Conservation (phyloP, 2,329 filamentous ascomycete species). For the Rhynchosporium secalis region DNA sequence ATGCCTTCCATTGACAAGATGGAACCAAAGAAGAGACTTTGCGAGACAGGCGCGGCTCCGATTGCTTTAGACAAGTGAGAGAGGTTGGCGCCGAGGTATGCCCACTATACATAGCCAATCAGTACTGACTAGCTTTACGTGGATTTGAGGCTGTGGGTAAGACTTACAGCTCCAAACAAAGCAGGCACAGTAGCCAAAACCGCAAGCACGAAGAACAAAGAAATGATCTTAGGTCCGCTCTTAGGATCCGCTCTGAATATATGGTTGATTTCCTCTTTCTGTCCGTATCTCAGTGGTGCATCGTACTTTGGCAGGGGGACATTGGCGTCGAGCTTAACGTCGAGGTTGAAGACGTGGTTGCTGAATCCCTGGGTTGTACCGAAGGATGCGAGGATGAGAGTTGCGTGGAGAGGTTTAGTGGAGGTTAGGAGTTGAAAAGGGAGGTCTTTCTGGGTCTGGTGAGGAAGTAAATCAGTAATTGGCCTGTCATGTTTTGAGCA, state of each 20-base stretch:
- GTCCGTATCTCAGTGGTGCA: constrained; percentile 77
- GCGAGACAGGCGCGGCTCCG: constrained; percentile 73
- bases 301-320: constrained; percentile 60
- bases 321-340: constrained; percentile 63
- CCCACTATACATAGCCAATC: constrained; percentile 59
- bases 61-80: constrained; percentile 76
- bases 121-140: constrained; percentile 25
- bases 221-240: constrained; percentile 79
- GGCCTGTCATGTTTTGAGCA: background rate
- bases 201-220: constrained; percentile 71
- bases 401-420: constrained; percentile 70
- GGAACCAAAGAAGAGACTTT: constrained; percentile 82
- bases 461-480: constrained; percentile 27
- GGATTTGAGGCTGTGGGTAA: background rate
- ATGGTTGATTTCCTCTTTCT: constrained; percentile 83
- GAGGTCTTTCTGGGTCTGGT: constrained; percentile 83
- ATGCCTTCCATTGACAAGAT: constrained; percentile 85
- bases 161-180: constrained; percentile 67
- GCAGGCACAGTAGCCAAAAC: constrained; percentile 73
- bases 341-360: constrained; percentile 70
- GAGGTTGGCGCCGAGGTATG: constrained; percentile 78
- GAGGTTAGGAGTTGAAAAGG: constrained; percentile 76
- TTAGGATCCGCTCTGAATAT: constrained; percentile 79
- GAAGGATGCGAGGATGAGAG: constrained; percentile 82
- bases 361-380: constrained; percentile 70